Base-by-base conservation (phyloP, 805 yeast species). In the Naumovozyma dairenensis region DNA sequence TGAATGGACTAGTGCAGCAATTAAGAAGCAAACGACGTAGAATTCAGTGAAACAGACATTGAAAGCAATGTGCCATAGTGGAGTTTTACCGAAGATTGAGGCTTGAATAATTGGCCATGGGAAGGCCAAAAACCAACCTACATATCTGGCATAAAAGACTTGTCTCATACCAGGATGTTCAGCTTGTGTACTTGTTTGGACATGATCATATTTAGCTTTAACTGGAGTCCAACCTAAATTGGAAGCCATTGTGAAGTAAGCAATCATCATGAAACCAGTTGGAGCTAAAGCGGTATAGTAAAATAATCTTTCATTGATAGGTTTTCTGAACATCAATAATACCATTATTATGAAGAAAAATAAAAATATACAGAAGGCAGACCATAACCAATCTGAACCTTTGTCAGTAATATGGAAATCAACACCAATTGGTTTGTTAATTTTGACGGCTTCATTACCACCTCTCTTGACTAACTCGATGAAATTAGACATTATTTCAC, bases 311-410 rank as follows among this genome's bases (percentile, higher is more conserved):
- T 62, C 55, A 28, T 45, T 45, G 7, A 53, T 47, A 14, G 60
- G 59, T 28, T 49, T 45, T 28, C 39, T 39, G 33, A 49, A 54
- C 41, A 55, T 51, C 22, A 55, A 31, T 18, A 42, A 43, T 26
- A 48, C 39, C 42, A 45, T 40, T n/a, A 48, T 32, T 12, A 62
- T 33, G 7, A 67, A 46, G 17, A 65, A 51, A 1, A 65, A 34
- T 17, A 60, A 54, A 46, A 71, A 69, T 14, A 72, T 40, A 25
- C 67, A 51, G 51, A 76, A 75, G 14, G 63, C 78, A 3, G 83
- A 66, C 79, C 80, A 77, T 44, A 71, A 65, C 82, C 81, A 77
- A 54, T 72, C 74, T 6, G 81, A 74, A 55, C 83, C 83, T 51
- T 74, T 73, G 7, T 47, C 36, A 8, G 80, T 75, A 22, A 77